Conservation (phyloP, 169 alveolate species). For the Plasmodium gonderi region DNA sequence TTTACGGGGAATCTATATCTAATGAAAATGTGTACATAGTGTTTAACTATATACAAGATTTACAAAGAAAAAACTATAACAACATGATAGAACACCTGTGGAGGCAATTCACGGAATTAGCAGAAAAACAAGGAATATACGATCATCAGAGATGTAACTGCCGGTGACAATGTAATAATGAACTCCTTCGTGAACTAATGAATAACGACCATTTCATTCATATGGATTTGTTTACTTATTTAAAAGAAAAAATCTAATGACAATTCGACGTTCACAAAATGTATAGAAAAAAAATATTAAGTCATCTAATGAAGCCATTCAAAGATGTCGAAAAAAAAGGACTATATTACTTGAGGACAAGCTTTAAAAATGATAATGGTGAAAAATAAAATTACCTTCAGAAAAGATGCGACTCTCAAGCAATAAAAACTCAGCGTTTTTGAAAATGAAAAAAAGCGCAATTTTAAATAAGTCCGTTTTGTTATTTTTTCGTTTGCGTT, state of each 20-base stretch:
- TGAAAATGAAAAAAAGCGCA: neutral
- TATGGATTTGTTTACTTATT: neutral
- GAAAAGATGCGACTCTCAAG: neutral
- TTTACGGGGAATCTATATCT: neutral
- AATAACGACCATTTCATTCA: neutral
- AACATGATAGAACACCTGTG: neutral
- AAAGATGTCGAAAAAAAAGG: neutral
- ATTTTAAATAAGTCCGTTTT: neutral
- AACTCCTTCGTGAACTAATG: neutral
- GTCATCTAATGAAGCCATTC: neutral
- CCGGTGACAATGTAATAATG: neutral
- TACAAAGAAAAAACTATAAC: neutral
- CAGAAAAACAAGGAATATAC: neutral
- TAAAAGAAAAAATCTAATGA: neutral
- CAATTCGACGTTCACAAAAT: neutral
- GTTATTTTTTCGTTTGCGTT: neutral
- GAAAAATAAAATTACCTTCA: neutral
- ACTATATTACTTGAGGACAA: neutral
- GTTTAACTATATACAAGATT: neutral
- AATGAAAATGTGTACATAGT: neutral
- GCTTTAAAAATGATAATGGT: neutral
- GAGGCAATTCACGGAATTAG: neutral
- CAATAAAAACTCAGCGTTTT: neutral
- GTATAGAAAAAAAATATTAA: neutral
- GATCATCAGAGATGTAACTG: neutral